Conservation (phyloP, 2,329 filamentous ascomycete species). For the Pseudopyricularia javanii region DNA sequence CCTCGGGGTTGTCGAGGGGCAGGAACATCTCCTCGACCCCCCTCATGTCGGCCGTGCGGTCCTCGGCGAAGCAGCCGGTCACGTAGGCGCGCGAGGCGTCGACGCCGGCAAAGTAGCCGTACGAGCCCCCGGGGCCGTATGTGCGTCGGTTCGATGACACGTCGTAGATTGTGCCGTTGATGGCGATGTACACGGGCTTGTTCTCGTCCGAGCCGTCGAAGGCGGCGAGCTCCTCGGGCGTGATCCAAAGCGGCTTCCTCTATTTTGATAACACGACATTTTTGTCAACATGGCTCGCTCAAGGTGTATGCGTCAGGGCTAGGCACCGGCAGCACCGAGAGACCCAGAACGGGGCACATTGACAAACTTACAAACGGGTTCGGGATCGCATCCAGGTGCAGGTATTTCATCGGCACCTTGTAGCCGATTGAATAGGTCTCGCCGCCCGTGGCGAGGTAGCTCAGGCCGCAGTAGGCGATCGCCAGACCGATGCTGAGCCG, state of each 20-base stretch:
- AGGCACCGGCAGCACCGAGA: too few species aligned
- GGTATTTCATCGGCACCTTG: slow-evolving; percentile 48
- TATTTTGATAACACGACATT: too few species aligned
- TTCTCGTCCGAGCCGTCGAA: slow-evolving; percentile 68
- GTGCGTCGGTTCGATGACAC: slow-evolving; percentile 55
- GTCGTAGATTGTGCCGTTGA: slow-evolving; percentile 81
- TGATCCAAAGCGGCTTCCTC: slow-evolving; percentile 52
- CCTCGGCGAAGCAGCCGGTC: slow-evolving; percentile 82
- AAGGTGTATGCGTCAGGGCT: too few species aligned
- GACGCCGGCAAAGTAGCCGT: slow-evolving; percentile 73
- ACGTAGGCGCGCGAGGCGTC: slow-evolving; percentile 85
- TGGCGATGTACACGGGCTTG: slow-evolving; percentile 78
- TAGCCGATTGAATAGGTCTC: slow-evolving; percentile 58
- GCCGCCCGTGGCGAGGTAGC: slow-evolving; percentile 63
- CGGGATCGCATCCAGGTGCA: slow-evolving; percentile 45
- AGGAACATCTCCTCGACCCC: slow-evolving; percentile 82
- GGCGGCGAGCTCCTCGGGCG: slow-evolving; percentile 56
- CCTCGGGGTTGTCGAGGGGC: slow-evolving; percentile 46
- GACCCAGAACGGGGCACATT: too few species aligned
- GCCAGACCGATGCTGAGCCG: slow-evolving; percentile 57
- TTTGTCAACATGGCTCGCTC: too few species aligned
- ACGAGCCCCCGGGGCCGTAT: slow-evolving; percentile 77
- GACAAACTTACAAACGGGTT: slow-evolving; percentile 40
- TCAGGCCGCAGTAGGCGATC: slow-evolving; percentile 54
- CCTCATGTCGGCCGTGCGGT: slow-evolving; percentile 71